Evolutionary conservation across 768 basidiomycete species (phyloP), one percentile per base, ranked within the genome.

Genomic region (Aureoboletus auriporus): DNA sequence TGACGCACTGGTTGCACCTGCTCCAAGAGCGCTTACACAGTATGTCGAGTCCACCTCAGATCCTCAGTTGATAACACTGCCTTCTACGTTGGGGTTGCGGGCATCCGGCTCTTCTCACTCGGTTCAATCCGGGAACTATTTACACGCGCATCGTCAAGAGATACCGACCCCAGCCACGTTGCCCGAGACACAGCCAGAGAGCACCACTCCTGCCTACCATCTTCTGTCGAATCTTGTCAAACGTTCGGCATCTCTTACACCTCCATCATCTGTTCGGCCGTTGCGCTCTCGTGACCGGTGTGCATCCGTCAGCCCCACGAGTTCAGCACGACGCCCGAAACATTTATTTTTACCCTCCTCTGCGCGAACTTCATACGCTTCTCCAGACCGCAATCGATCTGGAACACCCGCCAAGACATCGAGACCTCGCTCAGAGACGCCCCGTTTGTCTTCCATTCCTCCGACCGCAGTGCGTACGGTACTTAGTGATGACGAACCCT

Each of bases 1-100:
- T 23, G 72, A 73, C 36, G 65, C 75, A 40, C 75, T 88, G 28
- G 68, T 89, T 45, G 69, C 86, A 0, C 85, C 82, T 26, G 75
- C 89, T 8, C 86, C 89, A 2, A 76, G 86, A 34, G 86, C 89
- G 2, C 59, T 91, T 33, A 89, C 89, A 2, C 83, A 87, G 63
- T 88, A 83, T 57, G 74, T 86, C 33, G 82, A 77, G 44, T 79
- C 82, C 9, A 70, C 74, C 4, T 67, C 76, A 26, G 78, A 82
- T 55, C 69, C 75, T 12, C 69, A 73, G n/a, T 55, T 69, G 8
- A 79, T 90, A 40, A 57, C 71, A 10, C 66, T 90, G 1, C 88
- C 88, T 6, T 82, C 85, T 7, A 90, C 88, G 0, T 70, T 89
- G 35, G 88, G 89, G 17, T 58, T 86, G 3, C 79, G 83, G 39